Conservation (phyloP, 441 rosid genomes). For the Corymbia citriodora region DNA sequence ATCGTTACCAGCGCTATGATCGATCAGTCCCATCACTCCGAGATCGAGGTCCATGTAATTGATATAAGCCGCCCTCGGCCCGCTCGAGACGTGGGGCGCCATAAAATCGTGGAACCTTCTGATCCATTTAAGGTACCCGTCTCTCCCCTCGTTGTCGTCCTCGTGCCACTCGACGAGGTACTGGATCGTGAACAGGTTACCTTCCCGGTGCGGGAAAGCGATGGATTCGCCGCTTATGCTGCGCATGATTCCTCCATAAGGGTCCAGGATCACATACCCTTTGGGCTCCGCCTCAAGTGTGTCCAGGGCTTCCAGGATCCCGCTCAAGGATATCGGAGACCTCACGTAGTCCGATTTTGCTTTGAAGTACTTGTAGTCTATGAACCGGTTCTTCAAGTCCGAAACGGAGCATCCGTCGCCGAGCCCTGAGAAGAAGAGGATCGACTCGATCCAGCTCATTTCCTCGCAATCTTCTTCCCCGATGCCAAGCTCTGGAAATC, state of each 20-base stretch:
- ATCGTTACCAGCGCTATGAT: background rate
- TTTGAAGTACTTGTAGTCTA: conserved; percentile 40
- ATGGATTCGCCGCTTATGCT: conserved; percentile 24
- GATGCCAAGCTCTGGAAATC: conserved; percentile 34
- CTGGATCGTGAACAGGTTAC: conserved; percentile 31
- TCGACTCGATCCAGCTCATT: conserved; percentile 58
- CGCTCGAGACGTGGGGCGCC: conserved; percentile 26
- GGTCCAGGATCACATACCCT: conserved; percentile 39
- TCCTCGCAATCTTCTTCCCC: conserved; percentile 31
- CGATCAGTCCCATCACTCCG: conserved; percentile 18
- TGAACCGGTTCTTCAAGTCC: conserved; percentile 20
- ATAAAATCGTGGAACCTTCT: conserved; percentile 25
- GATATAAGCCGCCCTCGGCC: conserved; percentile 35
- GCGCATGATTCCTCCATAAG: conserved; percentile 33
- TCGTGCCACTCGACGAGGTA: conserved; percentile 39
- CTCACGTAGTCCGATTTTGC: conserved; percentile 55
- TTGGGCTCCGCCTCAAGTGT: conserved; percentile 29
- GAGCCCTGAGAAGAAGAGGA: conserved; percentile 34
- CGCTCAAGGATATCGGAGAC: conserved; percentile 22
- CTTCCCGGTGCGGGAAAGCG: conserved; percentile 39
- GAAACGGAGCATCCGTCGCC: conserved; percentile 16
- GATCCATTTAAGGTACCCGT: conserved; percentile 22
- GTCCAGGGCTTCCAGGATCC: conserved; percentile 17
- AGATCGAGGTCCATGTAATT: conserved; percentile 39
- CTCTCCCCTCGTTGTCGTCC: conserved; percentile 7